Base-by-base conservation (phyloP, 257 asterid species). In the Solanum corneliomulleri region DNA sequence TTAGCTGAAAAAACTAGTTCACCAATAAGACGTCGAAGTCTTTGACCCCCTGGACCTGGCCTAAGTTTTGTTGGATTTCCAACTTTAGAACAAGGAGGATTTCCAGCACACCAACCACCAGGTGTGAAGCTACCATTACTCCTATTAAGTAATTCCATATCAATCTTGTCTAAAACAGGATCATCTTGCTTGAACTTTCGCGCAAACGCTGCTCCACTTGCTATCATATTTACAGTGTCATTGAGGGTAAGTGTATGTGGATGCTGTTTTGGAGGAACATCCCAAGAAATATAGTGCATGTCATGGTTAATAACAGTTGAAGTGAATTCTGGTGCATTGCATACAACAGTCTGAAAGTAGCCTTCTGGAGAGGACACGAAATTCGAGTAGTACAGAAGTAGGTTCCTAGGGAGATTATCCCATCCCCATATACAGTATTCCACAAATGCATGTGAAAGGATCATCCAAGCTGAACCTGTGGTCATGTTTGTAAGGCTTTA, bases 381-480 rank as follows among this genome's bases (percentile, higher is more conserved):
- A 88, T 97, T 97, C 2, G 99, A n/a, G 90, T 97, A 96, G 83
- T 97, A 96, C 94, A 97, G 94, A 86, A 97, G 98, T 7, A 97
- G 93, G 56, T 93, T 95, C 90, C 99, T 90, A 2, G 99, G 99
- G 45, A 96, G 98, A 89, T 96, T 97, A 52, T 97, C 99, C 97
- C 98, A 97, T 47, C 99, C 99, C 99, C 98, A 94, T 47, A 97
- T 90, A 91, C 93, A 89, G 92, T 96, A 95, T 89, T 97, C 98
- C 13, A 95, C 94, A 58, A 96, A 96, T 16, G 95, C 92, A 3
- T 96, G 97, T 2, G 99, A 95, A 71, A 95, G 90, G 86, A 97
- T 87, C 97, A 91, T 95, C 99, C 99, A 97, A 44, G 99, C 99
- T 12, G 99, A 96, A 85, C 99, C 99, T 97, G 94, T 86, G 82